Evolutionary conservation across 2,329 filamentous ascomycete species (phyloP).

Genomic region (Phyllosticta paracitricarpa): DNA sequence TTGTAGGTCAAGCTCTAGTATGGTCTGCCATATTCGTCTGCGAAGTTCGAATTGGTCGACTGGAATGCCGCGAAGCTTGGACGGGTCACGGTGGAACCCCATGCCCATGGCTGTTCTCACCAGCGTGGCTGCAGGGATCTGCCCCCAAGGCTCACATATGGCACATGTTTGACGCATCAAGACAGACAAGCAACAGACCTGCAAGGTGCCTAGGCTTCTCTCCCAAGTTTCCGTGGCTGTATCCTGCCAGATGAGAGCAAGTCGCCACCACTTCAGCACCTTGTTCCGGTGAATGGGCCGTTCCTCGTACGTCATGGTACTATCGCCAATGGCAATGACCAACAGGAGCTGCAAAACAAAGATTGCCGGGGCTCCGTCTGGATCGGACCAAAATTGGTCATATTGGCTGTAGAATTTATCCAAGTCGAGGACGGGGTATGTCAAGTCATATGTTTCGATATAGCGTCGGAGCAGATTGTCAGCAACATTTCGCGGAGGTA

Average conservation of each 20-base stretch:
- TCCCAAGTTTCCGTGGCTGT: conserved; percentile 2
- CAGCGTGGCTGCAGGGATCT: conserved; percentile 21
- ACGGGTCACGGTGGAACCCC: conserved; percentile 33
- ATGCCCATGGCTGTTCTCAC: conserved; percentile 33
- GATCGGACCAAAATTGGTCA: conserved; percentile 14
- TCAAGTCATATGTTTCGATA: background rate
- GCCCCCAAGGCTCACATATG: background rate
- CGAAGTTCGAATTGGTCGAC: conserved; percentile 32
- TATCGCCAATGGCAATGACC: background rate
- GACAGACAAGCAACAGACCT: background rate
- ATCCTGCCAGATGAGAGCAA: conserved; percentile 2
- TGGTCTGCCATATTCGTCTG: conserved; percentile 35
- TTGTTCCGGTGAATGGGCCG: background rate
- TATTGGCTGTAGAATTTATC: conserved; percentile 18
- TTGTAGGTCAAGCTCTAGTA: conserved; percentile 32
- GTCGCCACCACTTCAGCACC: conserved; percentile 2
- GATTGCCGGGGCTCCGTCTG: conserved; percentile 7
- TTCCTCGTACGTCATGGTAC: background rate
- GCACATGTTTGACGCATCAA: background rate
- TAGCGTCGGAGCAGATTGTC: background rate
- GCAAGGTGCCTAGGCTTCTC: background rate
- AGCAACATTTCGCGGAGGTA: background rate
- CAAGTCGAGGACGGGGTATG: conserved; percentile 14
- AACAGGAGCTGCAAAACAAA: conserved; percentile 1
- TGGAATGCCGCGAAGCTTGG: conserved; percentile 26